phyloP scores from a whole-genome alignment of 2,329 filamentous ascomycete species.

The Diaporthe citri region DNA sequence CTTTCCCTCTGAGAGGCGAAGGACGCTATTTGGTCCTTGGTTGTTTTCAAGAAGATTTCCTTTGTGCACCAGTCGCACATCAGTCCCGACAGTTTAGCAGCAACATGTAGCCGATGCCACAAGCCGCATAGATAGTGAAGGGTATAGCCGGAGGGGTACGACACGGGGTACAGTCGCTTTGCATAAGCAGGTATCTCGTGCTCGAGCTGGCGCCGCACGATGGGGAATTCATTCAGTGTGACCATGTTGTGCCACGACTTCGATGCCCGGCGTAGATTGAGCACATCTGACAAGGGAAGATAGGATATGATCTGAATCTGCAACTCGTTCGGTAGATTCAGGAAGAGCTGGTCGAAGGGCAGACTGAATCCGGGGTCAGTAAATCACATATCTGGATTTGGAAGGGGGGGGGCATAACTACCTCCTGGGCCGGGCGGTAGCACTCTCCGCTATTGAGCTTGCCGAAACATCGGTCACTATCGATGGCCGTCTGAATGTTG shows the following conservation, averaged over 20 bases:
- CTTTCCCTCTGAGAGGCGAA: slow-evolving; percentile 73
- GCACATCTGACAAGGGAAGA: slow-evolving; percentile 70
- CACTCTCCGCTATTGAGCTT: slow-evolving; percentile 40
- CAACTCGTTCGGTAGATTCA: slow-evolving; percentile 70
- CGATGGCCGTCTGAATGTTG: slow-evolving; percentile 36
- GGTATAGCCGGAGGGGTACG: slow-evolving; percentile 61
- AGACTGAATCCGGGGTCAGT: slow-evolving; percentile 46
- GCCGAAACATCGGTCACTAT: slow-evolving; percentile 28
- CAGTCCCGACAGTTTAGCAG: slow-evolving; percentile 70
- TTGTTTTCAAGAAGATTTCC: slow-evolving; percentile 72
- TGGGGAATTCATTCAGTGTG: slow-evolving; percentile 70
- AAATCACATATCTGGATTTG: background rate
- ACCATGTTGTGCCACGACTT: slow-evolving; percentile 71
- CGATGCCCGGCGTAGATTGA: slow-evolving; percentile 70
- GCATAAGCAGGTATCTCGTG: slow-evolving; percentile 72
- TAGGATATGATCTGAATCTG: slow-evolving; percentile 73
- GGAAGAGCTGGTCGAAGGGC: slow-evolving; percentile 69
- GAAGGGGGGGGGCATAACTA: slow-evolving; percentile 38
- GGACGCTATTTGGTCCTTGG: slow-evolving; percentile 65
- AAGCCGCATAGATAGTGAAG: slow-evolving; percentile 73
- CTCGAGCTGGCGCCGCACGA: slow-evolving; percentile 71
- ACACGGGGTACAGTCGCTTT: slow-evolving; percentile 68
- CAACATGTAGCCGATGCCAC: slow-evolving; percentile 75
- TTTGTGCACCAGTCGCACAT: slow-evolving; percentile 76
- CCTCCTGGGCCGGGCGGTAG: slow-evolving; percentile 49